Base-by-base conservation (phyloP, 2,329 filamentous ascomycete species). In the Cadophora gregata region DNA sequence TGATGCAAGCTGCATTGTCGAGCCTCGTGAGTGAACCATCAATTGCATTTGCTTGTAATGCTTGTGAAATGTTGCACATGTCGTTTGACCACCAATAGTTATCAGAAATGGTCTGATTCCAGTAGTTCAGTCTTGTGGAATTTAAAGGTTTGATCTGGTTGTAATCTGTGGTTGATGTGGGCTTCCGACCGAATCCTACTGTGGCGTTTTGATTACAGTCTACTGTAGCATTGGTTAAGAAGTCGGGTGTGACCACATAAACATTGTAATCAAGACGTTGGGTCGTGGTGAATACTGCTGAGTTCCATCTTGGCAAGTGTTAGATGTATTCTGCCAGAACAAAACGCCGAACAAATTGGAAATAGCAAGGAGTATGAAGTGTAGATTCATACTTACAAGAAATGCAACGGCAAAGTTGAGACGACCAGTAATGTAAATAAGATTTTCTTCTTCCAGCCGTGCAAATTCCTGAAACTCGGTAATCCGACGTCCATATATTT, bases 401-500 rank as follows among this genome's bases (percentile, higher is more conserved):
- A 68, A 63, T 75, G 72, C 27, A 74, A 62, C 3, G 73, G 74
- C 21, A 72, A 8, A 14, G 68, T 71, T 10, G 73, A 70, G 5
- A 71, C 10, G 4, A 69, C 67, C 24, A 72, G 45, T 0, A 72
- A 42, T 2, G 58, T 48, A 27, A 72, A 71, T 6, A 71, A 36
- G 2, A 59, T 58, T 33, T 64, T 71, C 61, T 72, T 67, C 55
- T 63, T 70, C 55, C 70, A 66, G 58, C 66, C 60, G 14, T 63
- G 67, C 19, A 81, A 42, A 66, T 82, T 84, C 1, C 80, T 74
- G 2, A 79, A 29, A 38, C 80, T 82, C 7, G 79, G 74, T 1
- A 83, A 72, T 0, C 84, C 82, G 53, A 84, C 80, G 38, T 82
- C 79, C 0, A 85, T 72, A 79, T 79, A 82, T 19, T 70, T 75